Conservation (phyloP, 345 rosid species). For the Psidium guajava region DNA sequence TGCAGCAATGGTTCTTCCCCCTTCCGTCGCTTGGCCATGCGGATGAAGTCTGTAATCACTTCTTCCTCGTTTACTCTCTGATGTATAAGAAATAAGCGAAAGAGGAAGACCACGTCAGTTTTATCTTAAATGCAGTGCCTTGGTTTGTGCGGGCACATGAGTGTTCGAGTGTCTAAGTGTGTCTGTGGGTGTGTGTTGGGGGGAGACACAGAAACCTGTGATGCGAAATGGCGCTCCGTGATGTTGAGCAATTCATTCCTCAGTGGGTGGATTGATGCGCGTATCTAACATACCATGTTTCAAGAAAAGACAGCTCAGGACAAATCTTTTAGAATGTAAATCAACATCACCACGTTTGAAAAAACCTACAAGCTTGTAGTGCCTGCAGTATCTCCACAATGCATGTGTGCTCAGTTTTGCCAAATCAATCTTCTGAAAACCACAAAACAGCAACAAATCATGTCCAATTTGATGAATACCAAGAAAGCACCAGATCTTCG, state of each 20-base stretch:
- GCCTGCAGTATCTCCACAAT: slow-evolving; percentile 5
- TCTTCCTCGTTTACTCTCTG: neutral
- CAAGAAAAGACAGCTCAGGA: neutral
- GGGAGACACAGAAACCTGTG: neutral
- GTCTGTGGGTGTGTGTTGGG: neutral
- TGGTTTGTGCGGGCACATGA: neutral
- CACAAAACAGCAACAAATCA: neutral
- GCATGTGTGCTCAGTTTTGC: slow-evolving; percentile 3
- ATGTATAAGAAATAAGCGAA: neutral
- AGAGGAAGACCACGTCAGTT: neutral
- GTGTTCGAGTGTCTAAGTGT: too few species aligned
- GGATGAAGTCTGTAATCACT: neutral
- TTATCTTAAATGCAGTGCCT: neutral
- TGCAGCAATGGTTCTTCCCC: neutral
- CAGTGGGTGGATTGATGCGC: neutral
- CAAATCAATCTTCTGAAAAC: slow-evolving; percentile 6
- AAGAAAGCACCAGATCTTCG: neutral
- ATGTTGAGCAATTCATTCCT: slow-evolving; percentile 3
- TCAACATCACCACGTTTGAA: neutral
- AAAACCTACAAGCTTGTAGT: slow-evolving; percentile 3
- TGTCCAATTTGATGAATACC: neutral
- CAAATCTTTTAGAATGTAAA: neutral
- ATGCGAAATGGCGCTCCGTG: neutral
- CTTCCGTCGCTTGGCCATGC: neutral
- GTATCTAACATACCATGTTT: neutral